Percentiles rank a stretch among this genome's conserved stretches.
These are phyloP conservation scores for Aspergillus bridgeri DNA, from an alignment of 495 filamentous ascomycete species.

Conservation along the genomic window DNA sequence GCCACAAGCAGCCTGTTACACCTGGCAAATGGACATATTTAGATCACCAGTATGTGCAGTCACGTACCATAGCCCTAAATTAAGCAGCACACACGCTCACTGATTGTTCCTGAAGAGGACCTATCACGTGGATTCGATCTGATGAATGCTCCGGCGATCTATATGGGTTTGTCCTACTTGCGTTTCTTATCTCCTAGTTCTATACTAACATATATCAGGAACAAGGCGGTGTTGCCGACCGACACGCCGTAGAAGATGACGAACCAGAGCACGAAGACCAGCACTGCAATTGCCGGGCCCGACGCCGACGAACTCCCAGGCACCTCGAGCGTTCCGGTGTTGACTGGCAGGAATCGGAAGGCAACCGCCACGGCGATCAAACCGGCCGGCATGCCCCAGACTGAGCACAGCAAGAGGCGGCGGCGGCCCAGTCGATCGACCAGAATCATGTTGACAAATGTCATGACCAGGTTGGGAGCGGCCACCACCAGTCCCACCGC, in stretches of 20 bases:
- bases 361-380: slow-evolving; percentile 43
- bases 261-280: slow-evolving; percentile 47
- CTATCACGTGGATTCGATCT: too few species aligned
- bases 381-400: slow-evolving; percentile 44
- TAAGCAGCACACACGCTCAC: too few species aligned
- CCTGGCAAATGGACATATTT: too few species aligned
- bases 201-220: too few species aligned
- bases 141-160: too few species aligned
- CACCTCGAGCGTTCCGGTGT: slow-evolving; percentile 29
- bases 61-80: too few species aligned
- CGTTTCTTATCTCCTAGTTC: too few species aligned
- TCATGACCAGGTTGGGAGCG: slow-evolving; percentile 53
- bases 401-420: slow-evolving; percentile 46
- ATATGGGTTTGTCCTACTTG: too few species aligned
- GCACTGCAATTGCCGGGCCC: slow-evolving; percentile 40
- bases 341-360: slow-evolving; percentile 49
- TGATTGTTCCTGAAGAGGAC: too few species aligned
- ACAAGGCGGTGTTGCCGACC: slow-evolving; percentile 49
- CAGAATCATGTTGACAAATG: slow-evolving; percentile 46
- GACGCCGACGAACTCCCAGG: slow-evolving; percentile 25
- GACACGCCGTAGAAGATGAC: slow-evolving; percentile 45
- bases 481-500: slow-evolving; percentile 51
- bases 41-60: too few species aligned
- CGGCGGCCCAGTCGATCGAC: slow-evolving; percentile 49
- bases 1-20: too few species aligned